Base-by-base conservation (phyloP, 129 eudicot genomes). In the Helichrysum umbraculigerum region DNA sequence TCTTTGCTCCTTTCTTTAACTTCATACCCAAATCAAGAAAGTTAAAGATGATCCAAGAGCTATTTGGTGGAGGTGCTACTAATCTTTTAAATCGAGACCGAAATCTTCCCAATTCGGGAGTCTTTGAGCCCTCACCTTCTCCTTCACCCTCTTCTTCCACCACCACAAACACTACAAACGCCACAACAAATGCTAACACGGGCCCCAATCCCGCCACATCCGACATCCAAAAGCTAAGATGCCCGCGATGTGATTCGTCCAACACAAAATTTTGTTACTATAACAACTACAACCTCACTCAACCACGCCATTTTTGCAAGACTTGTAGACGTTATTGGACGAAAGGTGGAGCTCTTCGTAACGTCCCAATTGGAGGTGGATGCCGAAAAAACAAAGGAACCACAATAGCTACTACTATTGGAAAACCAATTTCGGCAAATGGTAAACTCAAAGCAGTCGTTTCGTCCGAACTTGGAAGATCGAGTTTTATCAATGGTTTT, bases 231-330 rank as follows among this genome's bases (percentile, higher is more conserved):
- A 87, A 83, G 74, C 82, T 91, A 17, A 72, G 90, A 65, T 91
- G 97, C 76, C 97, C 97, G 0, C 83, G 97, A 2, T 91, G 97
- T 68, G 97, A 88, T 59, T 91, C 97, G 17, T 39, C 96, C 42
- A 89, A 89, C 86, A 89, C 96, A 51, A 89, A 89, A 78, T 89
- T 89, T 60, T 89, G 96, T 67, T 88, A 91, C 97, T 86, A 88
- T 87, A 91, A 91, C 85, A 91, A 91, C 80, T 91, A 91, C 90
- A 91, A 88, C 92, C 94, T 91, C 84, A 91, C 97, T 57, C 97
- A 91, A 77, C 97, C 97, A 0, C 97, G 97, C 51, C 95, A 91
- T 81, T 91, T 91, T 74, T 91, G 97, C 88, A 91, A 91, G 90
- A 86, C 94, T 30, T 91, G 97, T 50, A 84, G 97, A 28, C 93